phyloP scores from a whole-genome alignment of 441 rosid genomes.

The Populus hybrid region DNA sequence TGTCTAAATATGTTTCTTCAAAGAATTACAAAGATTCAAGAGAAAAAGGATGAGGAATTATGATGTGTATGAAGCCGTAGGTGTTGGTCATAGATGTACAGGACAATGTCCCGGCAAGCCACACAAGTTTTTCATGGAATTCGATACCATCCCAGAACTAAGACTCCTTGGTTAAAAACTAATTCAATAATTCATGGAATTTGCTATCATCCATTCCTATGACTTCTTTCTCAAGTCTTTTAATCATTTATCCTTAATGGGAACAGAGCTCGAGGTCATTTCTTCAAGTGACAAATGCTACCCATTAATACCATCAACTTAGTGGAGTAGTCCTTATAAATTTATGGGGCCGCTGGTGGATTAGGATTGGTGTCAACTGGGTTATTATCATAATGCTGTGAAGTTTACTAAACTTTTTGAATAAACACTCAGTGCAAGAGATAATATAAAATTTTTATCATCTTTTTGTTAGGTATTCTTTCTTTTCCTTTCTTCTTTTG shows the following conservation, averaged over 20 bases:
- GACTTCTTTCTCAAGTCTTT: not conserved
- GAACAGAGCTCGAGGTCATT: constrained; percentile 43
- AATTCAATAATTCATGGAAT: not conserved
- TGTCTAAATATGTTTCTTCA: constrained; percentile 6
- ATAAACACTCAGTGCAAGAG: not conserved
- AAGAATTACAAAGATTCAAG: constrained; percentile 1
- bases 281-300: constrained; percentile 4
- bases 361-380: not conserved
- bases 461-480: not conserved
- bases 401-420: not conserved
- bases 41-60: not conserved
- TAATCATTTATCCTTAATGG: constrained; percentile 31
- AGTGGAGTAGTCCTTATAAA: not conserved
- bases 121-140: not conserved
- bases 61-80: not conserved
- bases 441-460: too few species aligned
- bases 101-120: not conserved
- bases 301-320: not conserved
- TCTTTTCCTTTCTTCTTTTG: constrained; percentile 4
- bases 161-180: not conserved
- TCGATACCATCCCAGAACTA: not conserved
- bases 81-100: not conserved
- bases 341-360: not conserved
- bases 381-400: not conserved
- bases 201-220: not conserved